Evolutionary conservation across 2,329 filamentous ascomycete species (phyloP).

Genomic region (Stromatinia cepivora): DNA sequence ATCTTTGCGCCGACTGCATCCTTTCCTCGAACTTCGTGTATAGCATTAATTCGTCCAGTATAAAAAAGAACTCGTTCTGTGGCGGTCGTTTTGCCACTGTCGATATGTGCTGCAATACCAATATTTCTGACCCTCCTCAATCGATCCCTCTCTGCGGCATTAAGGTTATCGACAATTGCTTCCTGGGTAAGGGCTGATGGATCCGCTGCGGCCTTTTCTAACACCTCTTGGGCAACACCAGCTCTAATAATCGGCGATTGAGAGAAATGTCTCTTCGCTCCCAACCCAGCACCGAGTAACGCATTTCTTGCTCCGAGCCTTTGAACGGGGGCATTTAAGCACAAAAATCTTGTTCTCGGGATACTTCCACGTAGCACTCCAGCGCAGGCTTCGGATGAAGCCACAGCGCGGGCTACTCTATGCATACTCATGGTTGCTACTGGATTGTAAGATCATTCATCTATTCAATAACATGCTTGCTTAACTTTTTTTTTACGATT

Average conservation of each 20-base stretch:
- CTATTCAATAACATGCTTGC: constrained; percentile 17
- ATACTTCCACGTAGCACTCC: constrained; percentile 30
- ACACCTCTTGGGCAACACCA: constrained; percentile 39
- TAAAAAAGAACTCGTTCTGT: constrained; percentile 98
- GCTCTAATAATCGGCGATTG: constrained; percentile 33
- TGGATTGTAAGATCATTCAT: constrained; percentile 11
- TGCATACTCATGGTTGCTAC: constrained; percentile 36
- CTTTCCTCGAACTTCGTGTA: constrained; percentile 94
- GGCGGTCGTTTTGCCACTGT: constrained; percentile 95
- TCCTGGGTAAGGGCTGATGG: constrained; percentile 36
- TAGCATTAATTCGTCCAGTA: constrained; percentile 92
- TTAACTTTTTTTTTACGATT: constrained; percentile 28
- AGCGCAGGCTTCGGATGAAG: constrained; percentile 34
- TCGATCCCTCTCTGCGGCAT: constrained; percentile 72
- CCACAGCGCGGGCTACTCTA: constrained; percentile 36
- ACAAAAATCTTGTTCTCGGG: constrained; percentile 36
- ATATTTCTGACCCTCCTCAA: constrained; percentile 89
- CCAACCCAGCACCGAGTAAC: constrained; percentile 26
- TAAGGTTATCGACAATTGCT: constrained; percentile 36
- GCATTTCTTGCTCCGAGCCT: constrained; percentile 25
- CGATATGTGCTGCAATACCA: constrained; percentile 97
- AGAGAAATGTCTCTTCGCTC: constrained; percentile 37
- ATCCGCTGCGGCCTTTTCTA: constrained; percentile 37
- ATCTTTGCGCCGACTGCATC: constrained; percentile 97
- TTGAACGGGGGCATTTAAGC: constrained; percentile 36